Base-by-base conservation (phyloP, 495 filamentous ascomycete genomes). In the Neurospora africana region DNA sequence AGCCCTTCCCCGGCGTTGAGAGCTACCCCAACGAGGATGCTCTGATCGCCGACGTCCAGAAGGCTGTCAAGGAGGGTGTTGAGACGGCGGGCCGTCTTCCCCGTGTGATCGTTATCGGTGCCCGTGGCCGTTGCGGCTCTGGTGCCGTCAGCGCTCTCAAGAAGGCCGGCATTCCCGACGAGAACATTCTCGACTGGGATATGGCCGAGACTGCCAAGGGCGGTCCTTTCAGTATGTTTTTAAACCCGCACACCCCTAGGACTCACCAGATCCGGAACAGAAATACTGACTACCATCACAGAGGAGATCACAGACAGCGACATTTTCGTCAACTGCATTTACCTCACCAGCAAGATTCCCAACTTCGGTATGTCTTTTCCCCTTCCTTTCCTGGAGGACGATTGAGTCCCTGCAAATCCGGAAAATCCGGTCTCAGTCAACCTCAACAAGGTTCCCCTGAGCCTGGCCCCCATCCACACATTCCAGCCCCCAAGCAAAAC, bases 281-380 rank as follows among this genome's bases (percentile, higher is more conserved):
- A 53, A 23, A 15, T 19, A 61, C 72, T 78, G 68, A 75, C 72
- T 4, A n/a, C 17, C 17, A 8, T 23, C 27, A 19, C 74, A 80
- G 81, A 85, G 75, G 95, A 98, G 82, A 95, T 98, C 78, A 83
- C 91, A 71, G 90, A 94, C 77, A 84, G 81, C 74, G 88, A 90
- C 75, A 93, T 96, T 76, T 95, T 97, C 79, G 85, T 97, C 80
- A 97, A 97, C 86, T 96, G 92, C 86, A 95, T 97, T 75, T 97
- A 97, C 81, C 88, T 98, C 19, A 87, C 84, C 58, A 76, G 70
- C 72, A 79, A 81, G 71, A 80, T 82, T 41, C 78, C 80, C 70
- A 77, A 79, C 73, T 80, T 80, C 30, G 77, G 78, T 79, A 67
- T 40, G 74, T 21, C 1, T 11, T 61, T 9, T n/a, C 19, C n/a